Evolutionary conservation across 371 early-diverging fungal species (phyloP).

Genomic region (Quaeritorhiza haematococci): DNA sequence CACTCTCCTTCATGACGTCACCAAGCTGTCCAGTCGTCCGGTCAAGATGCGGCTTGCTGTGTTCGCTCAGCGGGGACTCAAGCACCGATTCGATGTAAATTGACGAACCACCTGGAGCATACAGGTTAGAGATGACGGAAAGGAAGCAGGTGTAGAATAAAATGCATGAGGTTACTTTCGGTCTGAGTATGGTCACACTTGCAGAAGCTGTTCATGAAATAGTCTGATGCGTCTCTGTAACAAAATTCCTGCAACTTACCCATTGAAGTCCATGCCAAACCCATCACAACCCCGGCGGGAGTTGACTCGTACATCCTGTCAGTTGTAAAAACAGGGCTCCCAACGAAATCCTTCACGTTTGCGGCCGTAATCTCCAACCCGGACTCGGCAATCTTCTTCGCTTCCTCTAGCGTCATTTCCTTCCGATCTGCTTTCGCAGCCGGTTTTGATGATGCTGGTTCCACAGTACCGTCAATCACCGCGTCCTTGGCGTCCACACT

Average conservation of each 20-base stretch:
- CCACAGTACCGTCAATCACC: background rate
- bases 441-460: background rate
- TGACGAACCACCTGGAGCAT: slow-evolving; percentile 72
- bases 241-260: slow-evolving; percentile 59
- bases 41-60: slow-evolving; percentile 59
- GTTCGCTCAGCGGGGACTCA: slow-evolving; percentile 63
- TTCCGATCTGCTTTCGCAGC: background rate
- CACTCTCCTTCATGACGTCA: slow-evolving; percentile 98
- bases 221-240: background rate
- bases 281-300: slow-evolving; percentile 92
- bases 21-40: slow-evolving; percentile 90
- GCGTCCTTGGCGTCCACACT: slow-evolving; percentile 4
- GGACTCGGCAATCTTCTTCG: background rate
- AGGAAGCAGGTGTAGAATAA: background rate
- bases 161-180: too few relatives aligned
- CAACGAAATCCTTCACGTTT: slow-evolving; percentile 87
- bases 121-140: background rate
- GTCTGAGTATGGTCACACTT: too few relatives aligned
- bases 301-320: slow-evolving; percentile 88
- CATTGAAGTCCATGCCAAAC: slow-evolving; percentile 93
- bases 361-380: slow-evolving; percentile 32
- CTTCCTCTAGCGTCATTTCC: background rate
- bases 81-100: slow-evolving; percentile 93
- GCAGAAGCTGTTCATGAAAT: background rate
- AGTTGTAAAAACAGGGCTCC: slow-evolving; percentile 79